A percentile compares a stretch with the other conserved stretches of the same genome.
phyloP scores from a whole-genome alignment of 202 grass and related monocot species.

The Alloteropsis angusta region DNA sequence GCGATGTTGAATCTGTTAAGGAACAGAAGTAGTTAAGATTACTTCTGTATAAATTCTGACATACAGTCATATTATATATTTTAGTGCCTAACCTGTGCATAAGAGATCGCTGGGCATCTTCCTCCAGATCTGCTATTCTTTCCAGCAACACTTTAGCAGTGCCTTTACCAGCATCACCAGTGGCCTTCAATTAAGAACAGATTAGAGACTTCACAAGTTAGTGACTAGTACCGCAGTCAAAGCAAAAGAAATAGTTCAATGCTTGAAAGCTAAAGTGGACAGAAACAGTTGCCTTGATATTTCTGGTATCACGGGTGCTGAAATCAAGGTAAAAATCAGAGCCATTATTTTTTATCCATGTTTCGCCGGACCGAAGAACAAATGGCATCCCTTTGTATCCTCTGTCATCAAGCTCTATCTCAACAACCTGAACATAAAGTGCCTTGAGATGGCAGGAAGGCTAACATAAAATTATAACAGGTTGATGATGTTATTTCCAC shows the following conservation, averaged over 20 bases:
- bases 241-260: background rate
- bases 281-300: constrained; percentile 41
- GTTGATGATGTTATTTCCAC: constrained; percentile 32
- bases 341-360: constrained; percentile 86
- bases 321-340: constrained; percentile 86
- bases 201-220: constrained; percentile 29
- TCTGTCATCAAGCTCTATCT: constrained; percentile 64
- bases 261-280: background rate
- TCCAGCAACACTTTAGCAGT: constrained; percentile 71
- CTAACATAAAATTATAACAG: constrained; percentile 13
- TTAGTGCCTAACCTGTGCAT: constrained; percentile 76
- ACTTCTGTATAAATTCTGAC: background rate
- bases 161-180: constrained; percentile 64
- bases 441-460: constrained; percentile 15
- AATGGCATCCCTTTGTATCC: constrained; percentile 76
- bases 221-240: constrained; percentile 6
- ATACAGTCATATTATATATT: background rate
- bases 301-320: constrained; percentile 36
- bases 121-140: constrained; percentile 82
- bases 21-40: constrained; percentile 22
- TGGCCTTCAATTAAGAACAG: constrained; percentile 51
- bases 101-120: constrained; percentile 87
- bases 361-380: constrained; percentile 65
- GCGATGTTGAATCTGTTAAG: constrained; percentile 78
- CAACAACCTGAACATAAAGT: constrained; percentile 54